A percentile compares a stretch with the other conserved stretches of the same genome.
Conservation (phyloP, 225 moss, liverwort and hornwort species). For the Bryoerythrophyllum caledonicum region DNA sequence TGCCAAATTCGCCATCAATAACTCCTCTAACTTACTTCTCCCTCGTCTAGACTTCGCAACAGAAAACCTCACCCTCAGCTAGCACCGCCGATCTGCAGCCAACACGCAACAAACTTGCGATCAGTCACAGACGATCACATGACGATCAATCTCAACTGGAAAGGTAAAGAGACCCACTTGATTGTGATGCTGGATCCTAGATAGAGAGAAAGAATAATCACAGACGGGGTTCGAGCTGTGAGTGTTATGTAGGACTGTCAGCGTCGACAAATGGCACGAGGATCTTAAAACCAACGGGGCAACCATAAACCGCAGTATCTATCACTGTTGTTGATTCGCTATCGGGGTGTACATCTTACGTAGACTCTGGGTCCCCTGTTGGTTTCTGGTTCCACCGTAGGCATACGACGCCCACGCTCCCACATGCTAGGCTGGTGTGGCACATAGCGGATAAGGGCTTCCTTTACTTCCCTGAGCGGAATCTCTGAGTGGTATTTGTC, state of each 20-base stretch:
- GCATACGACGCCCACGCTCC: conserved; percentile 8
- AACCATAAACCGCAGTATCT: no score
- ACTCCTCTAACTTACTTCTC: background rate
- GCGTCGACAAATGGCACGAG: conserved; percentile 17
- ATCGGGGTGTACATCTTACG: fast-evolving
- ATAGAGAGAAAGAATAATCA: background rate
- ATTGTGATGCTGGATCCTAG: background rate
- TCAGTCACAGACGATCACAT: background rate
- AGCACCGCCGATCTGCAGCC: conserved; percentile 2
- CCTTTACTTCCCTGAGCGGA: conserved; percentile 7
- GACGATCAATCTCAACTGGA: no score
- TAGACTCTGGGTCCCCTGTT: no score
- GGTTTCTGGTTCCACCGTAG: background rate
- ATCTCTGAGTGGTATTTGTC: conserved; percentile 1
- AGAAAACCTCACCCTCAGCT: background rate
- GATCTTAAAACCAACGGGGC: no score
- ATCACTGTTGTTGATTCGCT: fast-evolving
- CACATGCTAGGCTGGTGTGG: conserved; percentile 32
- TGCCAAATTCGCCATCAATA: conserved; percentile 31
- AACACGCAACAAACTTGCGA: background rate
- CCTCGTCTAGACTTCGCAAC: conserved; percentile 18
- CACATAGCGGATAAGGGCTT: conserved; percentile 32
- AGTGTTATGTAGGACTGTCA: background rate
- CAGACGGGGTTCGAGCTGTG: background rate
- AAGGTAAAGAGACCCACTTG: background rate